Conservation (phyloP, 495 filamentous ascomycete species). For the Articulospora tetracladia region DNA sequence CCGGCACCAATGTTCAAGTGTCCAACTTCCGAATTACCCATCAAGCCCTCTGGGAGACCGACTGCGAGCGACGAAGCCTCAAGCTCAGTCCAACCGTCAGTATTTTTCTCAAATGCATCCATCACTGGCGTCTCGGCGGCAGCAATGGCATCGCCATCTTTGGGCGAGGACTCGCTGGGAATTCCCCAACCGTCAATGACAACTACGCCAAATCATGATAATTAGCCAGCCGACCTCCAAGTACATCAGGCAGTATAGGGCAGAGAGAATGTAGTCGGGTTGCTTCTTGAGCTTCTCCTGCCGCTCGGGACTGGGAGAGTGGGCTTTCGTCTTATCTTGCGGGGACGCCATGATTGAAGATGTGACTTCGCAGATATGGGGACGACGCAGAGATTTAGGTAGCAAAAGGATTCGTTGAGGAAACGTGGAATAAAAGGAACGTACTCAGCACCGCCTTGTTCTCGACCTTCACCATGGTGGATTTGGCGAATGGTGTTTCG, state of each 20-base stretch:
- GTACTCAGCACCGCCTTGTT: conserved; percentile 93
- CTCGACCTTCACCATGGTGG: conserved; percentile 68
- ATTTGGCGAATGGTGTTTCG: conserved; percentile 26
- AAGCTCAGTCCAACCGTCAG: conserved; percentile 79
- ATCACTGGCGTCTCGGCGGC: conserved; percentile 88
- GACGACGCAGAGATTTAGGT: not conserved
- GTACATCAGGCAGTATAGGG: conserved; percentile 44
- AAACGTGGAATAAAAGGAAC: conserved; percentile 29
- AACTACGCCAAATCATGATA: conserved; percentile 56
- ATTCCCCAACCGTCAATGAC: conserved; percentile 99
- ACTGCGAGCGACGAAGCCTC: conserved; percentile 96
- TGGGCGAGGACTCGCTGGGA: conserved; percentile 68
- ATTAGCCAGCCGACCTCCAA: conserved; percentile 52
- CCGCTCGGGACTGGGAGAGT: not conserved
- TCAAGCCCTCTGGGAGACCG: conserved; percentile 90
- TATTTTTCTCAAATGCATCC: conserved; percentile 73
- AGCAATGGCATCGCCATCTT: conserved; percentile 89
- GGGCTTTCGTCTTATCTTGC: not conserved
- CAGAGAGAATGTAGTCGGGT: conserved; percentile 39
- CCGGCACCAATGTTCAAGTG: conserved; percentile 98
- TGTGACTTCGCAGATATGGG: not conserved
- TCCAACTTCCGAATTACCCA: conserved; percentile 98
- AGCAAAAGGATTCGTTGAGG: conserved; percentile 7
- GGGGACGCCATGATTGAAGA: not conserved
- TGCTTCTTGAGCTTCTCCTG: conserved; percentile 17